phyloP scores from a whole-genome alignment of 2,329 filamentous ascomycete species.

The Aotearoamyces nothofagi region DNA sequence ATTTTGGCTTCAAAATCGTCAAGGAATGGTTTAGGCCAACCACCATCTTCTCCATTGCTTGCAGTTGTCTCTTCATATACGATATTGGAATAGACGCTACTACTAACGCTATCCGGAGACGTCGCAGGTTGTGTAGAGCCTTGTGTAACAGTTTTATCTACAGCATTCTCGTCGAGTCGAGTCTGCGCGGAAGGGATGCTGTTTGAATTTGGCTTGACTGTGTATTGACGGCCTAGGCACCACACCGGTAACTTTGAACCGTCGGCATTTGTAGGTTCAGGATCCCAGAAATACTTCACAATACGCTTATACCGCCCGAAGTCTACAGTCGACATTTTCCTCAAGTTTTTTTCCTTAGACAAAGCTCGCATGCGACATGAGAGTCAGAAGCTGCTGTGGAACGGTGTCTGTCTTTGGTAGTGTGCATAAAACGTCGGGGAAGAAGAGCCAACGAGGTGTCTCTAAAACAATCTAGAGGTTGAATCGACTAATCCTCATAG shows the following conservation, averaged over 20 bases:
- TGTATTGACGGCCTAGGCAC: constrained; percentile 58
- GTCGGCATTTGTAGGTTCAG: constrained; percentile 69
- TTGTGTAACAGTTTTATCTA: constrained; percentile 4
- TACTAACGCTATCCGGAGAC: constrained; percentile 17
- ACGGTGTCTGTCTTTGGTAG: too few species aligned
- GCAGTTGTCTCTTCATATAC: constrained; percentile 12
- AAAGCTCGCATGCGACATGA: too few species aligned
- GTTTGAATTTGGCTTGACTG: neutral
- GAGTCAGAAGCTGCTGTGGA: too few species aligned
- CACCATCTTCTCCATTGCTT: constrained; percentile 19
- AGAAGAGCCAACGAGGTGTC: too few species aligned
- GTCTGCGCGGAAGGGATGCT: neutral
- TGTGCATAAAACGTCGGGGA: too few species aligned
- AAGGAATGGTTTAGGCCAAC: constrained; percentile 76
- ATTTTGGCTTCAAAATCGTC: constrained; percentile 86
- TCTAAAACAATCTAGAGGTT: too few species aligned
- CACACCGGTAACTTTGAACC: constrained; percentile 57
- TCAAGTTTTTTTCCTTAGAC: neutral
- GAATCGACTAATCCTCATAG: too few species aligned
- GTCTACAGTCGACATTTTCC: constrained; percentile 47
- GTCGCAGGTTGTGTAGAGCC: constrained; percentile 9
- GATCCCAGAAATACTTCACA: constrained; percentile 86
- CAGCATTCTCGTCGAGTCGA: constrained; percentile 1
- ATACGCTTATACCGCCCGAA: constrained; percentile 67
- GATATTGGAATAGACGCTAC: constrained; percentile 15